Evolutionary conservation across 495 filamentous ascomycete genomes (phyloP).

Genomic region (Xylaria flabelliformis): DNA sequence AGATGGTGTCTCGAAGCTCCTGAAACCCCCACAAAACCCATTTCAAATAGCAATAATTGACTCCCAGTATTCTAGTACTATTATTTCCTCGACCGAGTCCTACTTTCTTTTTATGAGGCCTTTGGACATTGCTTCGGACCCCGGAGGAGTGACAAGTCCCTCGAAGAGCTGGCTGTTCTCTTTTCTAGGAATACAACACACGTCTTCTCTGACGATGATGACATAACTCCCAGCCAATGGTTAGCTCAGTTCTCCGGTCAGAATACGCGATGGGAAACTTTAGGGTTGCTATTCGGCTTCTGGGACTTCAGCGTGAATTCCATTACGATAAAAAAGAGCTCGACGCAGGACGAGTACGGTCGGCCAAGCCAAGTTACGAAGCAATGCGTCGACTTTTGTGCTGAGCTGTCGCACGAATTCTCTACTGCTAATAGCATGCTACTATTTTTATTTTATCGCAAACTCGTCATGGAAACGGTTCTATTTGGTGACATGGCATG

Average conservation of each 20-base stretch:
- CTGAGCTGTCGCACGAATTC: constrained; percentile 55
- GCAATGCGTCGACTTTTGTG: constrained; percentile 51
- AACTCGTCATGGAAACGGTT: constrained; percentile 45
- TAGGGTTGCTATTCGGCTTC: constrained; percentile 59
- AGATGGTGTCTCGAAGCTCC: no score
- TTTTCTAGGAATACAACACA: constrained; percentile 37
- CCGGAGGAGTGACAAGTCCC: constrained; percentile 12
- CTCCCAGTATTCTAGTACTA: constrained; percentile 13
- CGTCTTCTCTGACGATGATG: constrained; percentile 37
- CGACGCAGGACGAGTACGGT: constrained; percentile 30
- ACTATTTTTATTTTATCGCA: constrained; percentile 52
- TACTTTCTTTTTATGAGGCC: constrained; percentile 27
- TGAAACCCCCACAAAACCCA: no score
- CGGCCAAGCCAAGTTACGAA: constrained; percentile 44
- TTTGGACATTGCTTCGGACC: constrained; percentile 33
- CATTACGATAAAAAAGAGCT: constrained; percentile 16
- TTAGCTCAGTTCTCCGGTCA: constrained; percentile 52
- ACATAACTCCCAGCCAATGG: constrained; percentile 48
- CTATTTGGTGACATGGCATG: constrained; percentile 47
- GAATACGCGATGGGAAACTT: constrained; percentile 65
- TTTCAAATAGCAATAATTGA: no score
- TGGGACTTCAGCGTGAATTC: constrained; percentile 41
- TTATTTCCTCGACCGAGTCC: constrained; percentile 24
- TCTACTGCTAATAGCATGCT: constrained; percentile 57
- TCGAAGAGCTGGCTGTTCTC: constrained; percentile 34